Evolutionary conservation across 768 basidiomycete genomes (phyloP), one percentile per base, ranked within the genome.

Genomic region (Porphyrellus cyaneotinctus): DNA sequence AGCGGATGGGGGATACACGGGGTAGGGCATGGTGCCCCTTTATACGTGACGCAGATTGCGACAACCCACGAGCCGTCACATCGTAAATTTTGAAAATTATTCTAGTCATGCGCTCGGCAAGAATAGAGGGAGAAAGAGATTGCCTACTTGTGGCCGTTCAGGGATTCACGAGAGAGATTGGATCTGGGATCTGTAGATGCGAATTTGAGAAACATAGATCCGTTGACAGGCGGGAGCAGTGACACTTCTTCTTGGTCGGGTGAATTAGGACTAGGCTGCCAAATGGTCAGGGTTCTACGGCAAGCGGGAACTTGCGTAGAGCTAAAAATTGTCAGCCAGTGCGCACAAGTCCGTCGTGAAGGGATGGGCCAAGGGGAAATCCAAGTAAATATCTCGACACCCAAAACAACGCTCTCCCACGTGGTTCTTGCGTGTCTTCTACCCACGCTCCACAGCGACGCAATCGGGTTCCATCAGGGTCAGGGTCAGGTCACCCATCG

Each of bases 101-200:
- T 67, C 51, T 53, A 64, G 59, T 54, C 17, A n/a, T n/a, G 48
- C 38, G 42, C 51, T 56, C 61, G 67, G 65, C 54, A 58, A 64
- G 64, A 71, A 70, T 67, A 60, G 66, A 71, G 54, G 67, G 56
- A 47, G 57, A 53, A n/a, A 58, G 56, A 64, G 64, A 63, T 67
- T 70, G 56, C 67, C 65, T 69, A 57, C 59, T 58, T 62, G 58
- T 57, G 54, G 23, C 61, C 59, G 60, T 68, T 53, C 33, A 63
- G 62, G 60, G 68, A 71, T 69, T 69, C 68, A 61, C 69, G 68
- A 64, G 67, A 71, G 66, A 43, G 64, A 54, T 51, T 52, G 52
- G 52, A 70, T 69, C 67, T 67, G 10, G 70, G 68, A 69, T 69
- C 63, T 60, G 38, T 18, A 58, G 57, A 68, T 64, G 37, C 14